Conservation (phyloP, 2,329 filamentous ascomycete genomes). For the Xylaria hypoxylon region DNA sequence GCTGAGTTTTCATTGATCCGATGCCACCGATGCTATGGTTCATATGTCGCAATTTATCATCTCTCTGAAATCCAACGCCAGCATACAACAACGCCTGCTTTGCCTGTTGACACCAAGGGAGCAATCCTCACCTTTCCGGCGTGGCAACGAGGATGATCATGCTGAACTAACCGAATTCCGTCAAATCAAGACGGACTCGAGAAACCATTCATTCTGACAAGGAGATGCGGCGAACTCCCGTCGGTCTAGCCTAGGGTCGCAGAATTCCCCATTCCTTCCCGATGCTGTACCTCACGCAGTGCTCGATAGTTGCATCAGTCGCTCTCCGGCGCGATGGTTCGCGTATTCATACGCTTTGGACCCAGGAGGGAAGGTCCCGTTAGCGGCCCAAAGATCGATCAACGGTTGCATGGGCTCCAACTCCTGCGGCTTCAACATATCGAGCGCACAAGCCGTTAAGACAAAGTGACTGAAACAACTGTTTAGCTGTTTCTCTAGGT, state of each 20-base stretch:
- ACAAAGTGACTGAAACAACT: conserved; percentile 90
- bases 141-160: conserved; percentile 29
- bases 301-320: conserved; percentile 62
- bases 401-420: conserved; percentile 96
- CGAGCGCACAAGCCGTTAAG: conserved; percentile 81
- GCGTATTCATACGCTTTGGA: conserved; percentile 75
- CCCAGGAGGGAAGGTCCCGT: conserved; percentile 85
- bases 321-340: conserved; percentile 70
- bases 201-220: conserved; percentile 9
- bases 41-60: conserved; percentile 22
- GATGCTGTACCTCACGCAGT: conserved; percentile 38
- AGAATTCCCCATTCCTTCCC: conserved; percentile 3
- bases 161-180: conserved; percentile 19
- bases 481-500: conserved; percentile 83
- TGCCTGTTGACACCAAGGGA: conserved; percentile 17
- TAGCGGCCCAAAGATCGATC: conserved; percentile 90
- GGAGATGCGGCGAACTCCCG: conserved; percentile 1
- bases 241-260: conserved; percentile 5
- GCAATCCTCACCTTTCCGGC: background rate
- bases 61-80: conserved; percentile 30
- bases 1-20: conserved; percentile 13
- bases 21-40: conserved; percentile 28
- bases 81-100: conserved; percentile 31
- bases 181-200: background rate
- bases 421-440: conserved; percentile 88